phyloP scores from a whole-genome alignment of 805 yeast species.

The Hanseniaspora mollemarum region DNA sequence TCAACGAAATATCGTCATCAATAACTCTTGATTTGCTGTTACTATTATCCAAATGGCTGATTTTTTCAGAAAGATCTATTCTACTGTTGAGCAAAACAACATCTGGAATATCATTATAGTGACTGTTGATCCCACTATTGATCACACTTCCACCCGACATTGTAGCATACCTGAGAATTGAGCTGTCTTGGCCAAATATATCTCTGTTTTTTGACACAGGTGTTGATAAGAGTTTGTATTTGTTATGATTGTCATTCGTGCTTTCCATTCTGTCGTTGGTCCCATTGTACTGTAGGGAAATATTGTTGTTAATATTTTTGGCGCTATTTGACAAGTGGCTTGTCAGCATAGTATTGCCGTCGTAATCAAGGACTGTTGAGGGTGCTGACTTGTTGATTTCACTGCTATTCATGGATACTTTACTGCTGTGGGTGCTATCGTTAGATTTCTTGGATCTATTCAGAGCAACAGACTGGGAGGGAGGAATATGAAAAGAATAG shows the following conservation, averaged over 20 bases:
- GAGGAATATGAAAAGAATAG: constrained; percentile 1
- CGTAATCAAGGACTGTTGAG: constrained; percentile 6
- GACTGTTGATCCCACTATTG: constrained; percentile 1
- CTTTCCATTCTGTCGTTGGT: background rate
- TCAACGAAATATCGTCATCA: constrained; percentile 12
- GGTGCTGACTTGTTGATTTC: constrained; percentile 11
- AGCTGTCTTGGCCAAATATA: constrained; percentile 12
- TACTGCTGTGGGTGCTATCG: background rate
- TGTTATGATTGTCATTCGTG: constrained; percentile 2
- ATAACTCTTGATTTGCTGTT: background rate
- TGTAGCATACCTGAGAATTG: constrained; percentile 16
- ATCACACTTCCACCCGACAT: constrained; percentile 15
- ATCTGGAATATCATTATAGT: constrained; percentile 13
- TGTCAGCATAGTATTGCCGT: constrained; percentile 13
- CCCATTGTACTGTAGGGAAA: background rate
- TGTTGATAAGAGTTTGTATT: constrained; percentile 11
- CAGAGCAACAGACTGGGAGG: constrained; percentile 1
- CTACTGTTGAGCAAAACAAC: constrained; percentile 8
- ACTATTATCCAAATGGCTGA: background rate
- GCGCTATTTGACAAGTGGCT: background rate
- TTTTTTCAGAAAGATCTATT: constrained; percentile 2
- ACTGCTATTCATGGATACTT: background rate
- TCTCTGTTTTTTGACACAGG: constrained; percentile 14
- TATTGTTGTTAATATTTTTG: background rate
- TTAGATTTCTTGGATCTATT: background rate